Base-by-base conservation (phyloP, 2,329 filamentous ascomycete genomes). In the Talaromyces albobiverticillius region DNA sequence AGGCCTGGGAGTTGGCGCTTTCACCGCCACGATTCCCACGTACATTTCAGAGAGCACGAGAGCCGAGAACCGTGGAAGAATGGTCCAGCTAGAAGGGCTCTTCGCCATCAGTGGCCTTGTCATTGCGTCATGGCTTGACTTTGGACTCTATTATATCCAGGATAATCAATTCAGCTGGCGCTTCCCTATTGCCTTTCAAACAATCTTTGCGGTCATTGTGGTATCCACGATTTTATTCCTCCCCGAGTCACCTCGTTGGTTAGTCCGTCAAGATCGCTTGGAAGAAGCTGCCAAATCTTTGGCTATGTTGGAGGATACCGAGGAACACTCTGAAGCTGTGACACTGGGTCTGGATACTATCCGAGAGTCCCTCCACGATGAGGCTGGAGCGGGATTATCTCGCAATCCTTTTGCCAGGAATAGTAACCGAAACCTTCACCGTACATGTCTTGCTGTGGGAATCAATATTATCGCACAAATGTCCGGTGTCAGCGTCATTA, bases 141-240 rank as follows among this genome's bases (percentile, higher is more conserved):
- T 51, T 13, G 53, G 53, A 6, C 23, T 55, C 9, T 54, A 49
- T 18, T 55, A 41, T 31, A 25, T 55, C n/a, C 29, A 47, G 20
- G 13, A 18, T 8, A 48, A 36, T 13, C 26, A 32, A 11, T 31
- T 60, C 1, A 71, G 73, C 31, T 78, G 59, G 54, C 60, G 67
- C 5, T 69, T 78, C 48, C 76, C 76, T 0, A 60, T 79, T 2
- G 76, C 73, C 16, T 66, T 79, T 7, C 76, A 79, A 58, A 69
- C 73, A 32, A 47, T 73, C 2, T 77, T 77, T 46, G 68, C 68
- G 23, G 13, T 75, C 22, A 41, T 73, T 18, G 68, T 70, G 1
- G 26, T 18, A n/a, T 48, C 38, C 1, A 61, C 71, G 31, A 59
- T 77, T 2, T 72, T 74, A 6, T 46, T 29, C 25, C n/a, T 53